A percentile compares a stretch with the other conserved stretches of the same genome.
Evolutionary conservation across 2,329 filamentous ascomycete genomes (phyloP).

Genomic region (Pseudofabraea citricarpa): DNA sequence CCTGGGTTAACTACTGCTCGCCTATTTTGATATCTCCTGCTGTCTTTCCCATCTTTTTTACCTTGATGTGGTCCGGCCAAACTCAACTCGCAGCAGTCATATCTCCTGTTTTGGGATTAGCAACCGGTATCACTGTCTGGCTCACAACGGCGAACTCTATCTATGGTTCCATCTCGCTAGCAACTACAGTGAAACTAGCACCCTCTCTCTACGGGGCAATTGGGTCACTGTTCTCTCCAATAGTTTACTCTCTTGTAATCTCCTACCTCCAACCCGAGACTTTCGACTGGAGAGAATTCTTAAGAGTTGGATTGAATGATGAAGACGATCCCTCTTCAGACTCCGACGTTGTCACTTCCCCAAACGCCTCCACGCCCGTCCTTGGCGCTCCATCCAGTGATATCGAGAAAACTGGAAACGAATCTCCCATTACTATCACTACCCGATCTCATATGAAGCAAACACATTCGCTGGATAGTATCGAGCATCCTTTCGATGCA

Average conservation of each 20-base stretch:
- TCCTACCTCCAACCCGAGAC: conserved; percentile 29
- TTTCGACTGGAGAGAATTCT: conserved; percentile 38
- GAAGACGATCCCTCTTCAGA: conserved; percentile 22
- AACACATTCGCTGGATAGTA: conserved; percentile 29
- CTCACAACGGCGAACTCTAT: conserved; percentile 41
- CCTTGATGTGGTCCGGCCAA: conserved; percentile 34
- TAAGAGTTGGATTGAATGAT: conserved; percentile 40
- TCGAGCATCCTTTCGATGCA: conserved; percentile 38
- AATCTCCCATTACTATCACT: neutral
- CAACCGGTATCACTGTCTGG: conserved; percentile 48
- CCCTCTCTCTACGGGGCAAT: neutral
- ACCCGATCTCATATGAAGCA: neutral
- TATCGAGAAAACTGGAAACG: conserved; percentile 25
- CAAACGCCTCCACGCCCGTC: neutral
- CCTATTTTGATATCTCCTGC: conserved; percentile 16
- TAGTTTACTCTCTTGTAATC: neutral
- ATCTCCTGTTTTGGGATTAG: conserved; percentile 44
- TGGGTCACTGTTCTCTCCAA: neutral
- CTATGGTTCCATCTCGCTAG: conserved; percentile 42
- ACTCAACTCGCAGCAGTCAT: conserved; percentile 43
- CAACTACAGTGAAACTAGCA: conserved; percentile 37
- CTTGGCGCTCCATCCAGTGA: conserved; percentile 2
- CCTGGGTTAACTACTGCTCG: conserved; percentile 26
- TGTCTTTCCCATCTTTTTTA: conserved; percentile 26
- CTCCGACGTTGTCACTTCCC: conserved; percentile 10